phyloP scores from a whole-genome alignment of 2,329 filamentous ascomycete genomes.

The Zymoseptoria brevis region DNA sequence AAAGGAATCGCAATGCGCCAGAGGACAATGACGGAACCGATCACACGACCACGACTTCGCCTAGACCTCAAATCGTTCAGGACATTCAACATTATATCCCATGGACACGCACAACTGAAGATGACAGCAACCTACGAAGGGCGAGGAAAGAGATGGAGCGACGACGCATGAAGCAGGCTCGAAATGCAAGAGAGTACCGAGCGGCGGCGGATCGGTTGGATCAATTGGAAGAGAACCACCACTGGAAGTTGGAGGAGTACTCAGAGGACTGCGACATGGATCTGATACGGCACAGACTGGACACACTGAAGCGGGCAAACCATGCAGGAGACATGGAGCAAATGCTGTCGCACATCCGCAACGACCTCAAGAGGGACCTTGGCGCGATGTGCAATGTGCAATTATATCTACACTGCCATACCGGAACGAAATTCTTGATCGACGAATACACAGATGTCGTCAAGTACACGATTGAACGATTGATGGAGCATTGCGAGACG shows the following conservation, averaged over 20 bases:
- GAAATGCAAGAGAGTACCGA: conserved; percentile 10
- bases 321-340: conserved; percentile 12
- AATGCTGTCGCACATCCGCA: conserved; percentile 15
- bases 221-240: conserved; percentile 15
- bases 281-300: conserved; percentile 12
- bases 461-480: conserved; percentile 19
- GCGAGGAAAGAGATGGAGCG: conserved; percentile 3
- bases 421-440: conserved; percentile 17
- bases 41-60: neutral
- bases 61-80: neutral
- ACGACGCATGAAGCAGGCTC: conserved; percentile 9
- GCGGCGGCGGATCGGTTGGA: conserved; percentile 12
- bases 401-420: conserved; percentile 15
- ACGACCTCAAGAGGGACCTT: conserved; percentile 16
- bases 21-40: neutral
- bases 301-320: conserved; percentile 14
- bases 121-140: neutral
- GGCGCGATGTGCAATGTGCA: conserved; percentile 17
- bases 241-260: conserved; percentile 16
- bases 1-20: neutral
- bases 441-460: conserved; percentile 19
- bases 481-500: conserved; percentile 14
- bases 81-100: neutral
- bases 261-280: conserved; percentile 13
- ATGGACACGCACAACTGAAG: neutral